Evolutionary conservation across 495 filamentous ascomycete species (phyloP).

Genomic region (Hypoxylon crocopeplum): DNA sequence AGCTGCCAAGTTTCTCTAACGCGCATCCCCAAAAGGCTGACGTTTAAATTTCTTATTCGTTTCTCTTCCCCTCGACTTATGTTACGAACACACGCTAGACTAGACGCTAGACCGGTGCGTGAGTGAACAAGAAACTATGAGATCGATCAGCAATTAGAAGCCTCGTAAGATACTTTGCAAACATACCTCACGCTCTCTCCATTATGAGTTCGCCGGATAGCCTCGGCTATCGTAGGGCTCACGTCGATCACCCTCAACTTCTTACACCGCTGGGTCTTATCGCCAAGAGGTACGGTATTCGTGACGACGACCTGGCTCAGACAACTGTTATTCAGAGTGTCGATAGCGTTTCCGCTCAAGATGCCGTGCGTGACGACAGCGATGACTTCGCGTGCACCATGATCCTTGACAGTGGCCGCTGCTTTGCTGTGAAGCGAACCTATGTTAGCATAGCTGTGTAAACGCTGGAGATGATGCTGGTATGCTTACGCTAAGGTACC

Average conservation of each 20-base stretch:
- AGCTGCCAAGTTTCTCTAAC: slow-evolving; percentile 9
- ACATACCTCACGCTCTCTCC: slow-evolving; percentile 61
- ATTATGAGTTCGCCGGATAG: slow-evolving; percentile 91
- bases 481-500: slow-evolving; percentile 56
- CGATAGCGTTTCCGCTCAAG: slow-evolving; percentile 87
- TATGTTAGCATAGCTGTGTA: slow-evolving; percentile 4
- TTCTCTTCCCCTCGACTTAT: neutral
- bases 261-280: slow-evolving; percentile 73
- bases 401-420: slow-evolving; percentile 86
- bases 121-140: slow-evolving; percentile 81
- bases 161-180: neutral
- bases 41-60: neutral
- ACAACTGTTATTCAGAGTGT: slow-evolving; percentile 83
- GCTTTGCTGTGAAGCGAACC: slow-evolving; percentile 64
- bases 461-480: neutral
- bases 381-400: slow-evolving; percentile 86
- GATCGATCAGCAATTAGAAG: slow-evolving; percentile 16
- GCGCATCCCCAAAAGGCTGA: neutral
- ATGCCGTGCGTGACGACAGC: slow-evolving; percentile 98
- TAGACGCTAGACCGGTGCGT: slow-evolving; percentile 68
- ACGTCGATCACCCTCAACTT: slow-evolving; percentile 92
- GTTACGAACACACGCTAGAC: too few species aligned
- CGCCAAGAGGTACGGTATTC: slow-evolving; percentile 91
- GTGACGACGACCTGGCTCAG: slow-evolving; percentile 87
- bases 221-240: slow-evolving; percentile 75